A percentile compares a stretch with the other conserved stretches of the same genome.
phyloP scores from a whole-genome alignment of 345 rosid species.

The Bruguiera sexangula region DNA sequence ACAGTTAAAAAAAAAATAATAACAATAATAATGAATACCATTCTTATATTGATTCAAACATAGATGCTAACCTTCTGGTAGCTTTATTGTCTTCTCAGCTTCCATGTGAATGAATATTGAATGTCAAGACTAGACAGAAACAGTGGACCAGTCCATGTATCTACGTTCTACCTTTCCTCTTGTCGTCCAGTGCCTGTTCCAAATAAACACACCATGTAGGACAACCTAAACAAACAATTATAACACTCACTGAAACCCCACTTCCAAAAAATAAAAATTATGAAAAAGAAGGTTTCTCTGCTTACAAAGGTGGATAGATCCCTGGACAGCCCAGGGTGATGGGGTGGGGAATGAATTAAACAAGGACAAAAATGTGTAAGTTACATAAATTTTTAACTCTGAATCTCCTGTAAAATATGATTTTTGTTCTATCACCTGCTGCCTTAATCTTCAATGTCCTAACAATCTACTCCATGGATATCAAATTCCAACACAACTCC shows the following conservation, averaged over 20 bases:
- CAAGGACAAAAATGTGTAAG: no score
- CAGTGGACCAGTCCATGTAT: neutral
- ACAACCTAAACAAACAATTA: neutral
- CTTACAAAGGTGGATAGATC: no score
- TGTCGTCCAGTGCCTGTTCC: constrained; percentile 69
- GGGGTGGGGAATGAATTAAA: no score
- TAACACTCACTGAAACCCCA: neutral
- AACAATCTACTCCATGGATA: no score
- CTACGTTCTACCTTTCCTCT: constrained; percentile 63
- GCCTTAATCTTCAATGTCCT: no score
- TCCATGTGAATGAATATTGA: constrained; percentile 19
- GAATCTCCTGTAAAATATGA: no score
- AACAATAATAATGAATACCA: neutral
- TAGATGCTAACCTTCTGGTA: constrained; percentile 11
- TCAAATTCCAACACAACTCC: no score
- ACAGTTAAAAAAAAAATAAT: no score
- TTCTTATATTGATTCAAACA: neutral
- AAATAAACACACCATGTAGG: neutral
- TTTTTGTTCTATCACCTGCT: no score
- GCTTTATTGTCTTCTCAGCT: constrained; percentile 23
- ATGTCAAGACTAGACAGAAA: neutral
- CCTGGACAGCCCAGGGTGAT: no score
- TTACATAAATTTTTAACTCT: no score
- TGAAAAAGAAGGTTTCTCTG: no score
- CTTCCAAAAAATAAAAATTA: neutral